These are phyloP conservation scores for Paramecium tetraurelia DNA, from an alignment of 73 alveolate species.

Conservation along the genomic window DNA sequence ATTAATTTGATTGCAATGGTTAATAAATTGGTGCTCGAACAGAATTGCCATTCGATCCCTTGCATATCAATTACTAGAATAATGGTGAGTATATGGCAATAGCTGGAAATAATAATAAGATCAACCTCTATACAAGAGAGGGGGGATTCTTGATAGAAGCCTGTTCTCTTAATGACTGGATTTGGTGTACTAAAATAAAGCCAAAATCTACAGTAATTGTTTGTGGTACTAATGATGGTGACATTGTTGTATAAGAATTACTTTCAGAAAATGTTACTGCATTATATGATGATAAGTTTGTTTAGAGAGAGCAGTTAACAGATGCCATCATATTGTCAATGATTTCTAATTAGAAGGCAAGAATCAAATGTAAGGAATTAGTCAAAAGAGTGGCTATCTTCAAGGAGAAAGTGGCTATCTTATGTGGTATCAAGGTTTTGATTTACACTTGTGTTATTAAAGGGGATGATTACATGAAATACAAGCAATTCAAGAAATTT, in stretches of 20 bases:
- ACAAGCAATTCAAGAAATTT: conserved; percentile 52
- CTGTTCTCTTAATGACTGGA: conserved; percentile 49
- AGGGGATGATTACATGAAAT: conserved; percentile 55
- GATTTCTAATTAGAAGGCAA: conserved; percentile 29
- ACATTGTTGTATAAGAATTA: conserved; percentile 14
- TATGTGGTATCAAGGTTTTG: conserved; percentile 35
- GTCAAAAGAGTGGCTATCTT: conserved; percentile 50
- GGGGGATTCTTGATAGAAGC: conserved; percentile 57
- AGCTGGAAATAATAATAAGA: conserved; percentile 56
- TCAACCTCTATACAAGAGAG: conserved; percentile 47
- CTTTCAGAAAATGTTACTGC: conserved; percentile 25
- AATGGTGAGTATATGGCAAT: conserved; percentile 52
- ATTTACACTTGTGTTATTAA: conserved; percentile 25
- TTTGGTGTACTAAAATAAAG: conserved; percentile 45
- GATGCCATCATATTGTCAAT: conserved; percentile 45
- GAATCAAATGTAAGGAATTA: conserved; percentile 57
- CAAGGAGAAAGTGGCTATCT: conserved; percentile 55
- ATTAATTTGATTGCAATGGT: conserved; percentile 35
- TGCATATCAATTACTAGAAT: conserved; percentile 22
- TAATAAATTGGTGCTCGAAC: conserved; percentile 18
- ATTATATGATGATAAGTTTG: conserved; percentile 31
- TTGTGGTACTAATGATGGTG: conserved; percentile 59
- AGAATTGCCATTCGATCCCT: conserved; percentile 49
- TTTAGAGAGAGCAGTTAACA: conserved; percentile 59
- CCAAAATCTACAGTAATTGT: neutral